Conservation (phyloP, 768 basidiomycete genomes). For the Saitozyma sp. region DNA sequence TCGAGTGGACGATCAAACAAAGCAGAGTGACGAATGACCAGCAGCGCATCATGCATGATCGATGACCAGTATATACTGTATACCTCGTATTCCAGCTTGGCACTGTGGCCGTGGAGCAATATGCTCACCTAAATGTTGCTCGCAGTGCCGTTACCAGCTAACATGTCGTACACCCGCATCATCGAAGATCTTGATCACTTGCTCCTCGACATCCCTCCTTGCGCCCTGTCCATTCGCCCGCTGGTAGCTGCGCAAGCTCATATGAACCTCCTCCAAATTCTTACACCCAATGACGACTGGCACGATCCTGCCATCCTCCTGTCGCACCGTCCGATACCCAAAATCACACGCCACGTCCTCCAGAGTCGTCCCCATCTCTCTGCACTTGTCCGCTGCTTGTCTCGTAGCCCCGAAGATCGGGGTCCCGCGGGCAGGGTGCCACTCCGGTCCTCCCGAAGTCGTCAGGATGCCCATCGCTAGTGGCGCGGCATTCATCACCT, state of each 20-base stretch:
- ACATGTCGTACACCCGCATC: conserved; percentile 29
- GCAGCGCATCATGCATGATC: too few species aligned
- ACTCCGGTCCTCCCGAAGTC: conserved; percentile 36
- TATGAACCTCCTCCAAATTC: conserved; percentile 45
- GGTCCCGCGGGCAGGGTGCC: conserved; percentile 42
- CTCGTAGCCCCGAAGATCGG: conserved; percentile 19
- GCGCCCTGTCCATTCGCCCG: conserved; percentile 5
- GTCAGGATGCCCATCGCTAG: conserved; percentile 51
- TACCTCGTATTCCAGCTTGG: too few species aligned
- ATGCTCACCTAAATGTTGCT: not conserved
- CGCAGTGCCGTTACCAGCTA: conserved; percentile 37
- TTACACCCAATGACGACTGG: conserved; percentile 50
- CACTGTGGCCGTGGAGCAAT: too few species aligned
- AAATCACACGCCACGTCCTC: conserved; percentile 48
- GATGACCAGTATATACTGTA: too few species aligned
- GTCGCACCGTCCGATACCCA: conserved; percentile 34
- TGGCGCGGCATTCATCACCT: conserved; percentile 50
- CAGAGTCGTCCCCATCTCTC: conserved; percentile 21
- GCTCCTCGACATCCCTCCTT: conserved; percentile 14
- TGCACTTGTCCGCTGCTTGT: conserved; percentile 24
- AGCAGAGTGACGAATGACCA: too few species aligned
- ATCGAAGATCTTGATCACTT: conserved; percentile 31
- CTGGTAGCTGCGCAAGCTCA: conserved; percentile 24
- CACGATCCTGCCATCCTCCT: conserved; percentile 19
- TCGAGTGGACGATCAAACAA: too few species aligned